Base-by-base conservation (phyloP, 805 yeast genomes). In the Kurtzmaniella fragi region DNA sequence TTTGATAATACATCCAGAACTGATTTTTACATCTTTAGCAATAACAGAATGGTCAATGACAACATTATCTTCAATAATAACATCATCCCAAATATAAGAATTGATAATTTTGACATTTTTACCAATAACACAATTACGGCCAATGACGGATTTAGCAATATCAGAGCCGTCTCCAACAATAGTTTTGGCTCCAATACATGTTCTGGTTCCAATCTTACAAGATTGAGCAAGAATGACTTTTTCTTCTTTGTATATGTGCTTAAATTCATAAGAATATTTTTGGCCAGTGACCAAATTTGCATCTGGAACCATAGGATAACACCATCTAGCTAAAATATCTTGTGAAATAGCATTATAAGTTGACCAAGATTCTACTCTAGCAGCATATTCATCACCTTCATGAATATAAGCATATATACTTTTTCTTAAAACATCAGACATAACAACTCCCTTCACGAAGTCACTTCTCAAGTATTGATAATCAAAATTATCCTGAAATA, bases 401-500 rank as follows among this genome's bases (percentile, higher is more conserved):
- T 93, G 76, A 33, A 90, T 78, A 54, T 87, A 89, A 0, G 95
- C 88, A 60, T 91, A 91, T 25, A 93, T 85, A 40, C 90, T 84
- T 57, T 93, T 91, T 47, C 89, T 90, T 50, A 93, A 69, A 50
- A 93, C 74, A 61, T 93, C 99, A 37, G 95, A 83, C 12, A 93
- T 82, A 43, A 93, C 70, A 17, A 91, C 93, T 39, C 98, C 97
- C 50, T 78, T 83, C 25, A 91, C 85, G 55, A 91, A 93, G 62
- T 93, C 98, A 28, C 76, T 71, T 59, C 99, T 76, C 45, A 91
- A 68, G 38, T 77, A 69, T 60, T 91, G 96, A 59, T 90, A 93
- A 64, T 93, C 99, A 53, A 93, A 93, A 60, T 93, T 91, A 54
- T 93, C 99, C 52, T 88, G 95, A 66, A 91, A 93, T 44, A 91